Evolutionary conservation across 2,329 filamentous ascomycete species (phyloP).

Genomic region (Calonectria multiphialidica): DNA sequence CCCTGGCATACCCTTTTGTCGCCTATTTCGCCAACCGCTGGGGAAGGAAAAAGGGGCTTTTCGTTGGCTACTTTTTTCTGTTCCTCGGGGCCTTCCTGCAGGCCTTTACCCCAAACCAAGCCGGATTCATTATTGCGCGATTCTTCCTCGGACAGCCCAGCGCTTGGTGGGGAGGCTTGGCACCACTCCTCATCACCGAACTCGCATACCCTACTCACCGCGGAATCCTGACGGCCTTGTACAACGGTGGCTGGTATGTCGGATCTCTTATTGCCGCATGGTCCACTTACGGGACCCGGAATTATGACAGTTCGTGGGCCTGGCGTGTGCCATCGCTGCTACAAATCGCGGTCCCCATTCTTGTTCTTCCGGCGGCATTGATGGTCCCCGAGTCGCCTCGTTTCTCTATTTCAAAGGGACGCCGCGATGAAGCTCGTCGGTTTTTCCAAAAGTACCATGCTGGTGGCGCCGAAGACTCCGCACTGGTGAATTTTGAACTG

Average conservation of each 20-base stretch:
- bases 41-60: constrained; percentile 25
- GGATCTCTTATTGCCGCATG: constrained; percentile 28
- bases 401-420: constrained; percentile 18
- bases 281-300: constrained; percentile 27
- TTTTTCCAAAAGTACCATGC: constrained; percentile 21
- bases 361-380: constrained; percentile 16
- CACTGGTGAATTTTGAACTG: constrained; percentile 21
- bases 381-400: constrained; percentile 26
- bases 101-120: constrained; percentile 12
- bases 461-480: constrained; percentile 10
- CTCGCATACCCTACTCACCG: constrained; percentile 29
- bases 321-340: constrained; percentile 63
- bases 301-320: constrained; percentile 47
- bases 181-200: constrained; percentile 27
- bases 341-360: constrained; percentile 49
- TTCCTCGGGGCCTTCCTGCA: constrained; percentile 18
- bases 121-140: constrained; percentile 22
- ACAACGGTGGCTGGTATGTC: constrained; percentile 28
- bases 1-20: constrained; percentile 22
- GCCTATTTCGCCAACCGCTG: constrained; percentile 31
- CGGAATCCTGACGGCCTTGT: constrained; percentile 20
- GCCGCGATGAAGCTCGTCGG: constrained; percentile 6
- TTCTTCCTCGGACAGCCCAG: constrained; percentile 21
- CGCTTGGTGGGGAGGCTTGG: constrained; percentile 15
- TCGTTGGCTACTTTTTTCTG: constrained; percentile 23